A percentile compares a stretch with the other conserved stretches of the same genome.
These are phyloP conservation scores for Rhodosporidiobolus sp. DNA, from an alignment of 768 basidiomycete species.

Conservation along the genomic window DNA sequence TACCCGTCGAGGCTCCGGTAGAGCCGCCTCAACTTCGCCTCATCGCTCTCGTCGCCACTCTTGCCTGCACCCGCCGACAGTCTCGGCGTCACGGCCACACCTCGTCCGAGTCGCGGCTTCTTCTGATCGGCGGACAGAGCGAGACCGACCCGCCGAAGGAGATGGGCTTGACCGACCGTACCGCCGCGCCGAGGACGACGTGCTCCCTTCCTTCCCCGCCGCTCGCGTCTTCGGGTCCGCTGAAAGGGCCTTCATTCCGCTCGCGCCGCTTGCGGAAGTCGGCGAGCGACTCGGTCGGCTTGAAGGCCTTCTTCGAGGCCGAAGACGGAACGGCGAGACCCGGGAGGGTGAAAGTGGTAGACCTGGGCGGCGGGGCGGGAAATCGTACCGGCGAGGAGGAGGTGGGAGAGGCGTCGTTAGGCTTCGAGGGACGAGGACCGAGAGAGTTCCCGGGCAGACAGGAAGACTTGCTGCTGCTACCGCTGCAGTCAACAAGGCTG, in stretches of 20 bases:
- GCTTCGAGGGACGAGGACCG: too few relatives aligned
- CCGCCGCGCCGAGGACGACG: slow-evolving; percentile 14
- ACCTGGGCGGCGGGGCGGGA: too few relatives aligned
- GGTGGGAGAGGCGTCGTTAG: not conserved
- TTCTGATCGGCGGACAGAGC: rapidly evolving
- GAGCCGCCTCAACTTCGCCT: not conserved
- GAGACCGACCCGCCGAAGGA: not conserved
- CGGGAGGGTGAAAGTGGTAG: not conserved
- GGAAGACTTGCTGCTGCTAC: too few relatives aligned
- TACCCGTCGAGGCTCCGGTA: not conserved
- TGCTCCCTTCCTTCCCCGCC: not conserved
- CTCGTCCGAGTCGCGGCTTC: not conserved
- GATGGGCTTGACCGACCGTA: not conserved
- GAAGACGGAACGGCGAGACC: not conserved
- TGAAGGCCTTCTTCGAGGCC: not conserved
- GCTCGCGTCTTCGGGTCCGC: too few relatives aligned
- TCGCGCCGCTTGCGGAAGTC: not conserved
- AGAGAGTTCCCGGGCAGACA: too few relatives aligned
- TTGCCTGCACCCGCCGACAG: not conserved
- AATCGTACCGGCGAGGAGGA: not conserved
- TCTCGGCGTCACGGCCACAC: too few relatives aligned
- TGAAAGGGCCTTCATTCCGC: too few relatives aligned
- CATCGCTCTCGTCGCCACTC: not conserved
- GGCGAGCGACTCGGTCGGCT: not conserved
- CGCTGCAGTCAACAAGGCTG: too few relatives aligned